Conservation (phyloP, 2,329 filamentous ascomycete genomes). For the Hypomyces rosellus region DNA sequence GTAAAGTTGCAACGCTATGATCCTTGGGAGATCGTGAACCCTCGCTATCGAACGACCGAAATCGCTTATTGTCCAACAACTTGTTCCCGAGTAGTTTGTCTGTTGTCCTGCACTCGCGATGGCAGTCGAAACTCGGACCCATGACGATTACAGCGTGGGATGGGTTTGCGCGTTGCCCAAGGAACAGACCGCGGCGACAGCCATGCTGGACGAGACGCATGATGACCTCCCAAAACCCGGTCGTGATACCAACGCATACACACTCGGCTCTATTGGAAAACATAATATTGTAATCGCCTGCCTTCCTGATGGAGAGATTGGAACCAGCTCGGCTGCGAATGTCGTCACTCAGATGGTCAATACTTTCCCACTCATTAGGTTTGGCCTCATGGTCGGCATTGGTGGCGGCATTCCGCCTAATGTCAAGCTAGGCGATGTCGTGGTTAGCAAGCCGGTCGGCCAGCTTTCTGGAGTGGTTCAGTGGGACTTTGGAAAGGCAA, state of each 20-base stretch:
- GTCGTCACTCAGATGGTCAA: neutral
- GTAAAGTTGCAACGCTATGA: too few species aligned
- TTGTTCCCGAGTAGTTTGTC: too few species aligned
- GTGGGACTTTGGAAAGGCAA: neutral
- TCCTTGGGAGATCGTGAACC: too few species aligned
- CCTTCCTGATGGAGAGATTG: neutral
- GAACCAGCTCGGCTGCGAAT: neutral
- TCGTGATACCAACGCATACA: neutral
- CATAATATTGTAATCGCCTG: neutral
- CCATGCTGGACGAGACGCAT: neutral
- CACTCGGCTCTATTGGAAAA: neutral
- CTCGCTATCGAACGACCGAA: too few species aligned
- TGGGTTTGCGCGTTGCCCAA: neutral
- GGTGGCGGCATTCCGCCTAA: neutral
- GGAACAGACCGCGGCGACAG: neutral
- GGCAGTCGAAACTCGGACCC: too few species aligned
- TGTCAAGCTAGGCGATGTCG: neutral
- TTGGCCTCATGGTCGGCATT: conserved; percentile 1
- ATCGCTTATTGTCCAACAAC: too few species aligned
- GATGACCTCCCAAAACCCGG: neutral
- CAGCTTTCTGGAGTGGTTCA: neutral
- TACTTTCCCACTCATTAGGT: neutral
- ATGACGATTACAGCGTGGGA: neutral
- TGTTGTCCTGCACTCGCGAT: too few species aligned
- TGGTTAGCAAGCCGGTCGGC: neutral